Conservation (phyloP, 305 asterid species). For the Fraxinus nigra region DNA sequence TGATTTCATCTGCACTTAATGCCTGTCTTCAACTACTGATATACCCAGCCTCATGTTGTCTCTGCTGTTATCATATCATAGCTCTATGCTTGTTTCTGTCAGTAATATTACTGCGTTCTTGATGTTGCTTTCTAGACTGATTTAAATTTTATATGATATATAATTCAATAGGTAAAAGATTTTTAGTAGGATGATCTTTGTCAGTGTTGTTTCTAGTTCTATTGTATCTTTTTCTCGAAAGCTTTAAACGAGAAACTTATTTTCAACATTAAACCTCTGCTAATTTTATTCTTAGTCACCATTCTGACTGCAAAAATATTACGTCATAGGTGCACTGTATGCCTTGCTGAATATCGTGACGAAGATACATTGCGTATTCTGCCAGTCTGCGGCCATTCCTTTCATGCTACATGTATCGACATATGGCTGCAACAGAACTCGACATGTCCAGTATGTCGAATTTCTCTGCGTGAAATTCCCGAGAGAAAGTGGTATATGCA, state of each 20-base stretch:
- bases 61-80: not conserved
- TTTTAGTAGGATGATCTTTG: not conserved
- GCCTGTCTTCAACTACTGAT: not conserved
- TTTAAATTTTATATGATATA: not conserved
- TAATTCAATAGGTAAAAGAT: not conserved
- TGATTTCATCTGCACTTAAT: not conserved
- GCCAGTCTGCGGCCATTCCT: constrained; percentile 70
- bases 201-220: not conserved
- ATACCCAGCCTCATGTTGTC: not conserved
- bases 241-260: not conserved
- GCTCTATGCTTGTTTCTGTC: not conserved
- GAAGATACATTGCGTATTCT: constrained; percentile 63
- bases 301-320: not conserved
- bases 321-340: constrained; percentile 51
- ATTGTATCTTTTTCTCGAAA: not conserved
- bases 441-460: constrained; percentile 80
- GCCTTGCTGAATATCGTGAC: constrained; percentile 63
- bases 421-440: constrained; percentile 75
- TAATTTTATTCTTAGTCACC: not conserved
- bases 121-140: not conserved
- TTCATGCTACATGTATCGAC: constrained; percentile 70
- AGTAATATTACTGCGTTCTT: not conserved
- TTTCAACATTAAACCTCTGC: not conserved
- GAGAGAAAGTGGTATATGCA: constrained; percentile 54
- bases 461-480: constrained; percentile 46